Evolutionary conservation across 1,139 yeast species (phyloP).

Genomic region (Taphrina betulina): DNA sequence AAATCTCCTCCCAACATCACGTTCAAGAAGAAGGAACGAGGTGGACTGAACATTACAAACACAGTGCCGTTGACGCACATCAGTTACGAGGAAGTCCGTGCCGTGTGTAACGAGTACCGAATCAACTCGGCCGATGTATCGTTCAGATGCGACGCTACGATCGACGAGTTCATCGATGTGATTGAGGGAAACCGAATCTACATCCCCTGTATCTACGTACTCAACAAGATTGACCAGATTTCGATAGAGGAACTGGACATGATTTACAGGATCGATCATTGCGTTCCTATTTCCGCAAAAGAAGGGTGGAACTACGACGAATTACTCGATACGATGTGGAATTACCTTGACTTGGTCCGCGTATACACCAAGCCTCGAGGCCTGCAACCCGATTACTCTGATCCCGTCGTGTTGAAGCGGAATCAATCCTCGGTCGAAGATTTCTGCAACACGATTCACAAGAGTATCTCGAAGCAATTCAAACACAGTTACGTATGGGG

Average conservation of each 20-base stretch:
- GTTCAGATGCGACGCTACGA: conserved; percentile 94
- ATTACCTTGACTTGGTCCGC: conserved; percentile 78
- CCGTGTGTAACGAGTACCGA: conserved; percentile 92
- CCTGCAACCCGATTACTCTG: conserved; percentile 82
- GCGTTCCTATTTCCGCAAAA: conserved; percentile 94
- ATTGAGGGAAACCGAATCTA: conserved; percentile 88
- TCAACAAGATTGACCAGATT: conserved; percentile 92
- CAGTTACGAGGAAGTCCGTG: conserved; percentile 88
- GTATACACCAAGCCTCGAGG: conserved; percentile 98
- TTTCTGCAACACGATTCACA: conserved; percentile 95
- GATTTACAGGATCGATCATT: conserved; percentile 86
- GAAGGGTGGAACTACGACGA: conserved; percentile 97
- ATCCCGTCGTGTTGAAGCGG: conserved; percentile 86
- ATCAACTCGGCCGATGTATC: conserved; percentile 97
- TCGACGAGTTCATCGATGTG: conserved; percentile 49
- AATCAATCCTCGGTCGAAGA: conserved; percentile 87
- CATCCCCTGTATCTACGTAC: conserved; percentile 89
- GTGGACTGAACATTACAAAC: conserved; percentile 89
- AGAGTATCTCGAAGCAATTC: conserved; percentile 87
- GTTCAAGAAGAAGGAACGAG: conserved; percentile 87
- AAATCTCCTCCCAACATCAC: conserved; percentile 85
- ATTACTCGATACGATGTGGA: conserved; percentile 93
- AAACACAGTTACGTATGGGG: conserved; percentile 63
- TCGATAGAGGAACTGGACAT: conserved; percentile 90
- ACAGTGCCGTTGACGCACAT: conserved; percentile 90